Conservation (phyloP, 1,139 yeast genomes). For the Protomyces arabidopsidicola region DNA sequence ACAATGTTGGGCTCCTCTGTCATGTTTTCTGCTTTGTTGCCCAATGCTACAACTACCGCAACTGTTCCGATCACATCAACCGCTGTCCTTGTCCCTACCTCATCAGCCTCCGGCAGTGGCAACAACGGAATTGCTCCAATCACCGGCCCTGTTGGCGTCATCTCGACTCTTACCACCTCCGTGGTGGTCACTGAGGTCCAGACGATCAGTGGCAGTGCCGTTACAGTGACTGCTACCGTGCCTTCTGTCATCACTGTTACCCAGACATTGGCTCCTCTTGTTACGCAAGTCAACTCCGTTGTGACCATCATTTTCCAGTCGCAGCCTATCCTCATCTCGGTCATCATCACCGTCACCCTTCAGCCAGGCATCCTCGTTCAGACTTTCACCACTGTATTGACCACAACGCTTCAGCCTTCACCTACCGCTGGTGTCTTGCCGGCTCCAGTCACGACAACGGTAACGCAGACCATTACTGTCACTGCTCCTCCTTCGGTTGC, state of each 20-base stretch:
- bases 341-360: conserved; percentile 12
- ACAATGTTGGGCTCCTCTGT: neutral
- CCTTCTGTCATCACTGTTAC: neutral
- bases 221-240: neutral
- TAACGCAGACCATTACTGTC: conserved; percentile 15
- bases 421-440: conserved; percentile 1
- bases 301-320: neutral
- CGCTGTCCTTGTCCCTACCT: neutral
- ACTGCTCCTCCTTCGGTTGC: conserved; percentile 2
- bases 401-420: conserved; percentile 6
- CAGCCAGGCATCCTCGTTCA: conserved; percentile 1
- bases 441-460: conserved; percentile 1
- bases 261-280: neutral
- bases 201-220: neutral
- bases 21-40: neutral
- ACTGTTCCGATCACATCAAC: neutral
- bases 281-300: neutral
- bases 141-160: neutral
- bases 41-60: neutral
- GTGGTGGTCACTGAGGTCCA: neutral
- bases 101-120: neutral
- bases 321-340: neutral
- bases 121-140: neutral
- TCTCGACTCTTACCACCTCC: neutral
- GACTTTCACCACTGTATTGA: conserved; percentile 1